A percentile compares a stretch with the other conserved stretches of the same genome.
phyloP scores from a whole-genome alignment of 352 stramenopile species.

The Globisporangium barbulae region DNA sequence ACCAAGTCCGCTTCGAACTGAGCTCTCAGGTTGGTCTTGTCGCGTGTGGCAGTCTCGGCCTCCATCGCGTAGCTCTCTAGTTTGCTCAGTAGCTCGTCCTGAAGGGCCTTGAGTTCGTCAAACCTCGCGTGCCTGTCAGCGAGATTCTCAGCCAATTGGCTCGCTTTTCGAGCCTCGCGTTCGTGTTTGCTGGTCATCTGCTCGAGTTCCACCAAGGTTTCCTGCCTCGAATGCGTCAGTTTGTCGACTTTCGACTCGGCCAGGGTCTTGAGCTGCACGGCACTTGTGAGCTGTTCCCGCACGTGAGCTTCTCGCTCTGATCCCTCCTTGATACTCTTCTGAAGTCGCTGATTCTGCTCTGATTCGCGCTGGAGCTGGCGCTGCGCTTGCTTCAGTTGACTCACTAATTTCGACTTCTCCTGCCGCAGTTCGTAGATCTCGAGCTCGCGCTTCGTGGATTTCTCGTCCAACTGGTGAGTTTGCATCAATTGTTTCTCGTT shows the following conservation, averaged over 20 bases:
- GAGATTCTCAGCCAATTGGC: constrained; percentile 19
- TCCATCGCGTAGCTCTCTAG: constrained; percentile 45
- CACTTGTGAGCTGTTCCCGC: constrained; percentile 18
- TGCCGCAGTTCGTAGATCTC: constrained; percentile 21
- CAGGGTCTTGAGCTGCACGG: constrained; percentile 25
- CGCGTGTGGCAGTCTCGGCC: constrained; percentile 24
- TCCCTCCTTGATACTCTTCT: constrained; percentile 16
- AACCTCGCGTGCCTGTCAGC: constrained; percentile 32
- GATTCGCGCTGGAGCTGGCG: constrained; percentile 29
- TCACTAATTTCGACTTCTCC: constrained; percentile 26
- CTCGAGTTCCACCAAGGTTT: constrained; percentile 18
- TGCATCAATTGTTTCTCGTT: constrained; percentile 20
- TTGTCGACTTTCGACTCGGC: constrained; percentile 27
- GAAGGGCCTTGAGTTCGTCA: constrained; percentile 58
- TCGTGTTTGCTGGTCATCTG: constrained; percentile 20
- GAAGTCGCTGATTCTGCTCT: constrained; percentile 14
- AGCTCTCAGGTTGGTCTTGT: constrained; percentile 27
- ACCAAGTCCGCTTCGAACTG: constrained; percentile 21
- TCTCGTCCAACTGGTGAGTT: constrained; percentile 18
- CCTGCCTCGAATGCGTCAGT: constrained; percentile 12
- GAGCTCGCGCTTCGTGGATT: constrained; percentile 22
- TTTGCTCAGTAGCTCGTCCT: constrained; percentile 62
- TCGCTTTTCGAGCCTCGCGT: constrained; percentile 14
- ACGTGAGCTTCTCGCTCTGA: constrained; percentile 22
- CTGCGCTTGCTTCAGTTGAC: constrained; percentile 27